phyloP scores from a whole-genome alignment of 2,329 filamentous ascomycete genomes.

The Elsinoe necatrix region DNA sequence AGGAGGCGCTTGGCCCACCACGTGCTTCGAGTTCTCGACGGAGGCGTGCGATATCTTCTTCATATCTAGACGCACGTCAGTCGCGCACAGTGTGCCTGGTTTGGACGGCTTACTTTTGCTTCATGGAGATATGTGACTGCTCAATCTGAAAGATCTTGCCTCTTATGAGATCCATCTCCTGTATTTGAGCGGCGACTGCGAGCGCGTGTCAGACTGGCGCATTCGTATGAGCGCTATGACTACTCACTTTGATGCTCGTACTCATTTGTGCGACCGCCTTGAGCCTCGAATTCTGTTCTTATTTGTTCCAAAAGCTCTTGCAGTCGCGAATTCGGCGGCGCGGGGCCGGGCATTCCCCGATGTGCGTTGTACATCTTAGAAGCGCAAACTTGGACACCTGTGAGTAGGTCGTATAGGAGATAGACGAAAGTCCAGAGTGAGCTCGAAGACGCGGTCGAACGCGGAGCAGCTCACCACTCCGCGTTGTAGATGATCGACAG shows the following conservation, averaged over 20 bases:
- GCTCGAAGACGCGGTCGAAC: constrained; percentile 2
- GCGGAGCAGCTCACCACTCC: constrained; percentile 13
- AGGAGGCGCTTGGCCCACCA: constrained; percentile 54
- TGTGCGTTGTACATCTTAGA: constrained; percentile 73
- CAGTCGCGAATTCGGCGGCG: constrained; percentile 62
- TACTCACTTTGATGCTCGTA: constrained; percentile 90
- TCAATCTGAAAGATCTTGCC: constrained; percentile 92
- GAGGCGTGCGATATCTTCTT: constrained; percentile 78
- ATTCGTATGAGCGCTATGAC: constrained; percentile 1
- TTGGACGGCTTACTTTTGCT: constrained; percentile 66
- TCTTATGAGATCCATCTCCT: constrained; percentile 89
- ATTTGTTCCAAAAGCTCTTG: constrained; percentile 89
- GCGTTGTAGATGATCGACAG: background rate
- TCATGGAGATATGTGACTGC: constrained; percentile 77
- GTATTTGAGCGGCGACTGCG: constrained; percentile 76
- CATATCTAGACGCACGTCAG: constrained; percentile 58
- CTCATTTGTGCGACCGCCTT: constrained; percentile 66
- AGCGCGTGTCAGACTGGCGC: background rate
- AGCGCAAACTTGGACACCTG: background rate
- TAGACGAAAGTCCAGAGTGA: background rate
- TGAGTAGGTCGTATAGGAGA: background rate
- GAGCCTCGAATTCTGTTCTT: constrained; percentile 77
- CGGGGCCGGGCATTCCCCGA: constrained; percentile 58
- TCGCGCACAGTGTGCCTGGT: constrained; percentile 3
- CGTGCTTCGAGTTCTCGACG: constrained; percentile 77